Percentiles rank a stretch among this genome's conserved stretches.
These are phyloP conservation scores for Buddleja alternifolia DNA, from an alignment of 257 asterid genomes.

Conservation along the genomic window DNA sequence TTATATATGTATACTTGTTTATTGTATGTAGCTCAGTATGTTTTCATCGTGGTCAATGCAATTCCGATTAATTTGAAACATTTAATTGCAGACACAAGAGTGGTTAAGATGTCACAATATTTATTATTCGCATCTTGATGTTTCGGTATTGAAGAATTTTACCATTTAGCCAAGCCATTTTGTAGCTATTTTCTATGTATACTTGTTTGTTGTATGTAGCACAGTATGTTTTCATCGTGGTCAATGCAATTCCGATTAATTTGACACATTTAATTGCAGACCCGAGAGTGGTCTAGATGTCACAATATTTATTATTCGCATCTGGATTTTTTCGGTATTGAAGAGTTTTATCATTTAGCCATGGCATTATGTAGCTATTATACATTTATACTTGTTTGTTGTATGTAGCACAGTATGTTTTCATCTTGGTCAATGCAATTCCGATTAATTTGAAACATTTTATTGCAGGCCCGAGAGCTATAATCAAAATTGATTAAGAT, in stretches of 20 bases:
- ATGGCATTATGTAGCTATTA: too few species aligned
- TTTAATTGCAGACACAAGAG: background rate
- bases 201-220: too few species aligned
- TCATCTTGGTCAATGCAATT: background rate
- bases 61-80: background rate
- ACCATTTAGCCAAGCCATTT: too few species aligned
- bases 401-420: too few species aligned
- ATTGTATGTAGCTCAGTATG: too few species aligned
- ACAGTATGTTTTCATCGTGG: background rate
- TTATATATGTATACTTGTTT: background rate
- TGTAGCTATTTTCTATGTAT: background rate
- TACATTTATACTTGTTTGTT: background rate
- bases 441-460: background rate
- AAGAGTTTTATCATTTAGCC: too few species aligned
- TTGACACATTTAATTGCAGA: background rate
- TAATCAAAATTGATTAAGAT: constrained; percentile 19
- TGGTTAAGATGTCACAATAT: constrained; percentile 40
- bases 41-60: background rate
- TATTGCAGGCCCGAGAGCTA: background rate
- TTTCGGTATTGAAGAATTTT: too few species aligned
- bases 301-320: too few species aligned
- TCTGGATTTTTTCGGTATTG: too few species aligned
- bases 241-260: background rate
- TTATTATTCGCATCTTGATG: too few species aligned
- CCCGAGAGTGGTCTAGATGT: background rate